Evolutionary conservation across 1,139 yeast species (phyloP).

Genomic region (Geotrichum klebahnii): DNA sequence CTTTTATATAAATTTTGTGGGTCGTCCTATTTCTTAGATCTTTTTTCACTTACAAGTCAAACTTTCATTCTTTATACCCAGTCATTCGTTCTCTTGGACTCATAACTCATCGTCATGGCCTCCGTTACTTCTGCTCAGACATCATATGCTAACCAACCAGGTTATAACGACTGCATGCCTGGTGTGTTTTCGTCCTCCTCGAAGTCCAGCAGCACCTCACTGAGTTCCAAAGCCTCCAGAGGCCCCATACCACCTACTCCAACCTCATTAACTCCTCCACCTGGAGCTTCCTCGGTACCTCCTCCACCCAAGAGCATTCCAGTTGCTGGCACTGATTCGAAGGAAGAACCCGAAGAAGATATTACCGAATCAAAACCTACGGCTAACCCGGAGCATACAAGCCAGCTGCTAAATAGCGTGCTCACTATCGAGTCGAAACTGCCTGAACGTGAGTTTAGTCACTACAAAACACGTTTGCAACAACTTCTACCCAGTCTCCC

Average conservation of each 20-base stretch:
- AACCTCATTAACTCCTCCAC: background rate
- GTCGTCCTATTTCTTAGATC: too few relatives aligned
- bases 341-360: constrained; percentile 13
- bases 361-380: background rate
- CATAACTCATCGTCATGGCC: constrained; percentile 7
- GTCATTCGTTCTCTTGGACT: too few relatives aligned
- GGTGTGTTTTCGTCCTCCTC: constrained; percentile 25
- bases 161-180: constrained; percentile 43
- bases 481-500: constrained; percentile 29
- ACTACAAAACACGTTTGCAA: constrained; percentile 41
- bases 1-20: too few relatives aligned
- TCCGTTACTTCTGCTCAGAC: constrained; percentile 34
- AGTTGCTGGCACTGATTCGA: constrained; percentile 2
- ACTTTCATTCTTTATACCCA: too few relatives aligned
- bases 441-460: constrained; percentile 41
- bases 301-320: constrained; percentile 9
- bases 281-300: constrained; percentile 8
- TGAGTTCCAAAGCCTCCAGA: background rate
- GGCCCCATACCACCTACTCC: background rate
- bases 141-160: constrained; percentile 36
- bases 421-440: constrained; percentile 29
- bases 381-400: constrained; percentile 11
- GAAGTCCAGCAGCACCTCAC: background rate
- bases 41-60: too few relatives aligned
- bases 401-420: constrained; percentile 18